Conservation (phyloP, 2,329 filamentous ascomycete genomes). For the Aspergillus brasiliensis region DNA sequence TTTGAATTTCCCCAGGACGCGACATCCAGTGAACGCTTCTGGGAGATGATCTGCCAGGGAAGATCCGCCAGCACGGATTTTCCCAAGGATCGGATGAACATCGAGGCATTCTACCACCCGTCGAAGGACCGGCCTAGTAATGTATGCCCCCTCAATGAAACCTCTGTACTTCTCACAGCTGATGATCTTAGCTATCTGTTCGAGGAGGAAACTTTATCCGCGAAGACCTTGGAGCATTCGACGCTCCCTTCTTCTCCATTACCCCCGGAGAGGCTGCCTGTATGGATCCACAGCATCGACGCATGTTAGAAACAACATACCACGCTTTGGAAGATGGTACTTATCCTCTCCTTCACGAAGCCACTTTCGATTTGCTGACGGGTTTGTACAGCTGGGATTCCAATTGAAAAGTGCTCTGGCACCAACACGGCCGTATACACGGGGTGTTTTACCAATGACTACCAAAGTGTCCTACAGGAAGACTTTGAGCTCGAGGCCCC, state of each 20-base stretch:
- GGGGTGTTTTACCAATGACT: neutral
- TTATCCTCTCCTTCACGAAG: neutral
- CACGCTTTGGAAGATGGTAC: slow-evolving; percentile 4
- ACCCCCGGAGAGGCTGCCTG: neutral
- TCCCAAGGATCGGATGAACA: slow-evolving; percentile 1
- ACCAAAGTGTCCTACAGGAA: neutral
- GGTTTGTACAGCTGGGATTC: neutral
- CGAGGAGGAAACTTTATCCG: neutral
- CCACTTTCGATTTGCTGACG: neutral
- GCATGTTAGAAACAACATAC: neutral
- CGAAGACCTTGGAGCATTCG: neutral
- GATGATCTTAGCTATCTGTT: neutral
- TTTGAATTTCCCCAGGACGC: slow-evolving; percentile 3
- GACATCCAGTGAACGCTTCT: neutral
- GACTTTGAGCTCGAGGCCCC: neutral
- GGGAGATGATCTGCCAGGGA: neutral
- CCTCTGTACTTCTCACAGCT: neutral
- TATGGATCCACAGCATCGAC: slow-evolving; percentile 3
- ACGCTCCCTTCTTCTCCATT: slow-evolving; percentile 1
- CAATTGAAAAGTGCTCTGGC: neutral
- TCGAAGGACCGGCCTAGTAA: neutral
- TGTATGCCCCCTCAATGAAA: neutral
- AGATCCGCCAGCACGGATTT: neutral
- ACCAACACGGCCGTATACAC: neutral
- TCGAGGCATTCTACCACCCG: neutral